A percentile compares a stretch with the other conserved stretches of the same genome.
Conservation (phyloP, 208 protist genomes). For the Hexamita inflata region DNA sequence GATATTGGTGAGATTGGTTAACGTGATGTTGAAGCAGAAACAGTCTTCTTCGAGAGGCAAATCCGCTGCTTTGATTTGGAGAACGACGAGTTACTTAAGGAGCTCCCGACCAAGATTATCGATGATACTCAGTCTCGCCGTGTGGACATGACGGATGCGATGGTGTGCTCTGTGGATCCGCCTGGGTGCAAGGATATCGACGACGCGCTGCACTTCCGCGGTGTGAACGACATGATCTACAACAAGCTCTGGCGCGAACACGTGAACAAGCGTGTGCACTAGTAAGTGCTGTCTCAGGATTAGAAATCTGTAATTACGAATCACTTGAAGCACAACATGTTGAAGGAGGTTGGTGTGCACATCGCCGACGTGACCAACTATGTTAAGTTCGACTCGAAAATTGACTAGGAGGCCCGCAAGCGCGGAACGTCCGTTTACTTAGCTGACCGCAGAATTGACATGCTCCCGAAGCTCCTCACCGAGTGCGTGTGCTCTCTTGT, state of each 20-base stretch:
- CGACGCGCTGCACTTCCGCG: conserved; percentile 51
- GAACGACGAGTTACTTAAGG: no score
- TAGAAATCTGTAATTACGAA: no score
- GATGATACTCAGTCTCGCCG: no score
- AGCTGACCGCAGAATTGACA: conserved; percentile 78
- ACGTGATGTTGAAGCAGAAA: conserved; percentile 70
- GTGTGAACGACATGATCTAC: conserved; percentile 51
- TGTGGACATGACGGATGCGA: conserved; percentile 62
- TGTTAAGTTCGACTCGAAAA: conserved; percentile 62
- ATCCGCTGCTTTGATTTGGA: conserved; percentile 34
- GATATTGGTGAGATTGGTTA: conserved; percentile 75
- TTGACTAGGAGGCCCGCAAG: conserved; percentile 75
- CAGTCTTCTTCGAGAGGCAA: conserved; percentile 74
- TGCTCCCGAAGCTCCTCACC: conserved; percentile 78
- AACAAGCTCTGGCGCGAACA: no score
- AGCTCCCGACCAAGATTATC: no score
- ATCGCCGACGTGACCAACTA: conserved; percentile 90
- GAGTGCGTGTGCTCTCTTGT: conserved; percentile 80
- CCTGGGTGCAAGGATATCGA: conserved; percentile 66
- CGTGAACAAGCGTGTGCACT: no score
- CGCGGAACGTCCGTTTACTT: conserved; percentile 81
- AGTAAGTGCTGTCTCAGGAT: no score
- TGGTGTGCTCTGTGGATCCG: conserved; percentile 75
- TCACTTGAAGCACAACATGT: no score
- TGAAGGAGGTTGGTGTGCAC: conserved; percentile 83